phyloP scores from a whole-genome alignment of 2,329 filamentous ascomycete genomes.

The Neofusicoccum ribis region DNA sequence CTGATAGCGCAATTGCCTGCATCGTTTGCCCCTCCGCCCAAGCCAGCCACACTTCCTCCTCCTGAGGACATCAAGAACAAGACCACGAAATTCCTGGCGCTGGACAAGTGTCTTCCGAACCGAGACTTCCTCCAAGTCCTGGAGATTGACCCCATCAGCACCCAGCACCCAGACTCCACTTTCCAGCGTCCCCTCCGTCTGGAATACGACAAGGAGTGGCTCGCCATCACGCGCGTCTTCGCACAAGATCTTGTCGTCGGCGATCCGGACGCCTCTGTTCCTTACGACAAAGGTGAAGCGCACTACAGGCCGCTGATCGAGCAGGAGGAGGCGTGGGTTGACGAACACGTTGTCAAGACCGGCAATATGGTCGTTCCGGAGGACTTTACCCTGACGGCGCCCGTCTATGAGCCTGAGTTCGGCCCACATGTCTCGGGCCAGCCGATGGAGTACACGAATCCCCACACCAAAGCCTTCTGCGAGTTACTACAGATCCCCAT shows the following conservation, averaged over 20 bases:
- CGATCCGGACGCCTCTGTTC: constrained; percentile 53
- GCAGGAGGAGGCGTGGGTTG: constrained; percentile 74
- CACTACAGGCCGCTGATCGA: constrained; percentile 69
- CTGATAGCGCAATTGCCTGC: constrained; percentile 74
- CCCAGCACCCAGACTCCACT: constrained; percentile 26
- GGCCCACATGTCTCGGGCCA: constrained; percentile 62
- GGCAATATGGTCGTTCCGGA: constrained; percentile 69
- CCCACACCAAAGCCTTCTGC: constrained; percentile 83
- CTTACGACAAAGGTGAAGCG: constrained; percentile 66
- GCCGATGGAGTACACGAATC: constrained; percentile 81
- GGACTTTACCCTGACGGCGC: constrained; percentile 77
- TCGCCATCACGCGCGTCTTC: constrained; percentile 87
- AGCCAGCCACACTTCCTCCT: constrained; percentile 48
- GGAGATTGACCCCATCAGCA: constrained; percentile 49
- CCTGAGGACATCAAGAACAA: constrained; percentile 75
- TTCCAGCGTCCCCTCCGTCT: constrained; percentile 58
- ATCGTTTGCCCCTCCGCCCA: constrained; percentile 56
- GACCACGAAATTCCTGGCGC: constrained; percentile 77
- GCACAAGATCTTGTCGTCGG: constrained; percentile 58
- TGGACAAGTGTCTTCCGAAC: constrained; percentile 85
- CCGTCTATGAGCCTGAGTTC: constrained; percentile 61
- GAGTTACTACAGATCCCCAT: constrained; percentile 75
- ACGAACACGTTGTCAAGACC: constrained; percentile 67
- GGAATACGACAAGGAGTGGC: constrained; percentile 90
- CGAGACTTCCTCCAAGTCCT: constrained; percentile 81